Evolutionary conservation across 441 rosid genomes (phyloP), one percentile per base, ranked within the genome.

Genomic region (Aquilaria agallochum): DNA sequence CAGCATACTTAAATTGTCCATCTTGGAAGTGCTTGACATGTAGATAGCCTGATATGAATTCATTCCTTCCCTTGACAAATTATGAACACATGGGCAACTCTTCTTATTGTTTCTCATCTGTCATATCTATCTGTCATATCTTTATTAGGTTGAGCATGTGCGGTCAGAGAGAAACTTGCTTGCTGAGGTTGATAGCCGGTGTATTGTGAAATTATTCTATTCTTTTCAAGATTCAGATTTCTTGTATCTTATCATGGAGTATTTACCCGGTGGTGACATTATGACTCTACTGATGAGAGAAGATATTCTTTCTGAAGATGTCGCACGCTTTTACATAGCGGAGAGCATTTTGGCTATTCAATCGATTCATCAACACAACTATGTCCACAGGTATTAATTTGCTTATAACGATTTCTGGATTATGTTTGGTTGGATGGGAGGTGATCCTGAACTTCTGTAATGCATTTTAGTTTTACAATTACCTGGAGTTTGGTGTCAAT

Each of bases 261-360:
- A 92, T 78, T 76, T 92, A 67, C 97, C 96, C 68, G 96, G 97
- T 51, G 98, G 98, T 69, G 98, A 92, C 83, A 92, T 92, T 68
- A 92, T 90, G 97, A 92, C 98, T 46, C 78, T 92, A 71, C 78
- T 92, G 65, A 92, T 92, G 97, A 86, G 98, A 74, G 94, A 92
- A 85, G 96, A 90, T 66, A 74, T 72, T 78, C 96, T 92, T 62
- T 88, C 89, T 61, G 97, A 92, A 81, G 94, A 88, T 63, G 87
- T 84, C 66, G 92, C 96, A 1, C 82, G 92, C 49, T 92, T 92
- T 80, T 92, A 92, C 76, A 84, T 92, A 63, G 96, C 94, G n/a
- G 97, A 92, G 70, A 92, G 96, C 82, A 75, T 92, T 76, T 83
- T 92, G 61, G 98, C 98, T 51, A 92, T 92, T 58, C 94, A 90